Conservation (phyloP, 2,329 filamentous ascomycete species). For the Penicillium sp. region DNA sequence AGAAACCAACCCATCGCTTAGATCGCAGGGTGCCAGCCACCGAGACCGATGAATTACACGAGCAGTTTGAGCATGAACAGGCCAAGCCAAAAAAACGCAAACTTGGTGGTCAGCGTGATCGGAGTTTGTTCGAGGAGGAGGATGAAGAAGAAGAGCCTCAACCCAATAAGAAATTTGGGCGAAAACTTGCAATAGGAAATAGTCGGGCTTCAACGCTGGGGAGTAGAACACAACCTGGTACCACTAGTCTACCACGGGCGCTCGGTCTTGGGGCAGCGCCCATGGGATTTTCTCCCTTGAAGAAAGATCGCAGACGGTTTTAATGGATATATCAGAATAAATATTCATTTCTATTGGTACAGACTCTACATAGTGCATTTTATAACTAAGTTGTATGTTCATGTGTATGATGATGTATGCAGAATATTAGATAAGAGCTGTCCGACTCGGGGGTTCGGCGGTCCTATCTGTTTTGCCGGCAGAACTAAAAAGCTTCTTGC, state of each 20-base stretch:
- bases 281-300: constrained; percentile 68
- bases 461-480: constrained; percentile 15
- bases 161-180: constrained; percentile 26
- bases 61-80: constrained; percentile 29
- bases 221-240: constrained; percentile 15
- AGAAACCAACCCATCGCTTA: constrained; percentile 5
- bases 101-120: constrained; percentile 60
- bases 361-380: neutral
- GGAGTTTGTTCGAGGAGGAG: constrained; percentile 68
- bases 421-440: neutral
- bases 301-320: constrained; percentile 60
- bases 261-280: constrained; percentile 48
- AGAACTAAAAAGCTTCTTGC: constrained; percentile 9
- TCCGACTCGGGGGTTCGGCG: neutral
- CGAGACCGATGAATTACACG: constrained; percentile 25
- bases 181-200: constrained; percentile 27
- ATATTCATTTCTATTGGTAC: neutral
- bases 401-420: too few relatives aligned
- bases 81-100: constrained; percentile 70
- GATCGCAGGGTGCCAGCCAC: constrained; percentile 7
- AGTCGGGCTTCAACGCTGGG: constrained; percentile 22
- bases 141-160: constrained; percentile 39
- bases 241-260: constrained; percentile 8
- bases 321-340: constrained; percentile 7
- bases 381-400: too few relatives aligned